Conservation (phyloP, 345 rosid species). For the Gossypium anomalum region DNA sequence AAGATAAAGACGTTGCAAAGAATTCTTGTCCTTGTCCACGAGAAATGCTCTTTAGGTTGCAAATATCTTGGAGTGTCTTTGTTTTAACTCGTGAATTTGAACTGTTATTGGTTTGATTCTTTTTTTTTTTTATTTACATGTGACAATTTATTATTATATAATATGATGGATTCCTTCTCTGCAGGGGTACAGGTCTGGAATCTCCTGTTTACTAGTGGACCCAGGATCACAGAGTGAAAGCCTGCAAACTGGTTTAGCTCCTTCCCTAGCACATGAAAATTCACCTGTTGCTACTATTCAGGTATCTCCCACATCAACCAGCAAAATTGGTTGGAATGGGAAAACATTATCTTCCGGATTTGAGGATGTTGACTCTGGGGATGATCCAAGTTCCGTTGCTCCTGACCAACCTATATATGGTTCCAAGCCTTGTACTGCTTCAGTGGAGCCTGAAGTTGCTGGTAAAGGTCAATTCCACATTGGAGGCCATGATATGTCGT, state of each 20-base stretch:
- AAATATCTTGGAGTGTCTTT: background rate
- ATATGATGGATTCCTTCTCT: slow-evolving; percentile 5
- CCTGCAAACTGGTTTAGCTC: slow-evolving; percentile 31
- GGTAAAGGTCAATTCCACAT: slow-evolving; percentile 25
- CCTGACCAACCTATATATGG: slow-evolving; percentile 14
- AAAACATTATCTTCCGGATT: slow-evolving; percentile 37
- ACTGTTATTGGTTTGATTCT: slow-evolving; percentile 3
- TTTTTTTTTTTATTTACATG: background rate
- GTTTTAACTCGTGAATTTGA: background rate
- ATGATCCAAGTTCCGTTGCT: slow-evolving; percentile 21
- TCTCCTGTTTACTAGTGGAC: slow-evolving; percentile 29
- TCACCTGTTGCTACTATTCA: slow-evolving; percentile 31
- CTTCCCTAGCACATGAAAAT: slow-evolving; percentile 27
- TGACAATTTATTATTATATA: background rate
- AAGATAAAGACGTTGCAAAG: slow-evolving; percentile 5
- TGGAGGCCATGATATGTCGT: background rate
- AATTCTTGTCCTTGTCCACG: background rate
- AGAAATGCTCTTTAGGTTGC: slow-evolving; percentile 1
- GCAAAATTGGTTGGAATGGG: slow-evolving; percentile 31
- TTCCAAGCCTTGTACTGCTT: slow-evolving; percentile 22
- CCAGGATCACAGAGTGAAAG: slow-evolving; percentile 31
- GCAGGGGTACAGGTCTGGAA: slow-evolving; percentile 49
- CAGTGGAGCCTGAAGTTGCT: slow-evolving; percentile 25
- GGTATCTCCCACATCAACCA: slow-evolving; percentile 28
- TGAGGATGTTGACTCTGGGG: slow-evolving; percentile 39